Evolutionary conservation across 129 eudicot species (phyloP), one percentile per base, ranked within the genome.

Genomic region (Saussurea involucrata): DNA sequence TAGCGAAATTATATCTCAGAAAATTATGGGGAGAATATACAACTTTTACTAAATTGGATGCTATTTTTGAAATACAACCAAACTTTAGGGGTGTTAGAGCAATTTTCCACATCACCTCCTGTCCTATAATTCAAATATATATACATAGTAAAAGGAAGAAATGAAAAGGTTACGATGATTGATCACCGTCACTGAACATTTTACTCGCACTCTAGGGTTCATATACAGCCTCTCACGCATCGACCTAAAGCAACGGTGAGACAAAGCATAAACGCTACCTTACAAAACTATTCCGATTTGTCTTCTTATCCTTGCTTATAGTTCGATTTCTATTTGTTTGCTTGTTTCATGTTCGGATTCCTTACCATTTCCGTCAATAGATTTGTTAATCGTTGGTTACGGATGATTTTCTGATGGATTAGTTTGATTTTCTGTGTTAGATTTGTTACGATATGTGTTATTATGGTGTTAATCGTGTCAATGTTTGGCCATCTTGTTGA

Each of bases 171-270:
- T 63, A 8, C 71, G 34, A 71, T 78, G 66, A 71, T 78, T 63
- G 77, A 71, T 78, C 71, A 78, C 77, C 82, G 76, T 44, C 64
- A n/a, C 76, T 60, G 11, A 70, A 58, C 77, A 63, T 40, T 71
- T 40, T 71, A 57, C 53, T 70, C 76, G 58, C 67, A 65, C 37
- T 65, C 73, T 76, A 76, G 80, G 80, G 80, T 76, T 76, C 80
- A 20, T 76, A 46, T 53, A 12, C 33, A 29, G 42, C 65, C 65
- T 65, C 75, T 71, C n/a, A 33, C 71, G 18, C 77, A 79, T 34
- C 31, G 69, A 58, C 70, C 82, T 37, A 22, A 57, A 68, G 13
- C 24, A 46, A 67, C 37, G 74, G 80, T 65, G 64, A 53, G 12
- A 42, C 63, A 64, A 64, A 64, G 11, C 61, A 24, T 28, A 24